phyloP scores from a whole-genome alignment of 2,329 filamentous ascomycete genomes.

The Penicillium sp. region DNA sequence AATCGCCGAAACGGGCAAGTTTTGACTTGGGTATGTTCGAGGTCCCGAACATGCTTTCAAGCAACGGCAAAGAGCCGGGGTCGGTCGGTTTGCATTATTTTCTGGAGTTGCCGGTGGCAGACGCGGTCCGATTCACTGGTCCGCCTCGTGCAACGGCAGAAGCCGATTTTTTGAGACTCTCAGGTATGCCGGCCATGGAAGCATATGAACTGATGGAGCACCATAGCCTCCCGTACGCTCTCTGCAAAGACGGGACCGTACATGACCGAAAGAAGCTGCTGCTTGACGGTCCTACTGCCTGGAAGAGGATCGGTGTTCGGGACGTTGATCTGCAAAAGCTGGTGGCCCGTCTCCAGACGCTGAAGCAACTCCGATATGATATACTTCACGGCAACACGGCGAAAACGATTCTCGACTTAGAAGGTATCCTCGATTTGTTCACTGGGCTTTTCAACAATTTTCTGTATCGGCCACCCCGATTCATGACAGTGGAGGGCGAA shows the following conservation, averaged over 20 bases:
- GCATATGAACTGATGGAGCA: slow-evolving; percentile 42
- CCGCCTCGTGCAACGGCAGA: slow-evolving; percentile 26
- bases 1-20: slow-evolving; percentile 40
- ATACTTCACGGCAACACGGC: slow-evolving; percentile 35
- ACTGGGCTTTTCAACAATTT: slow-evolving; percentile 43
- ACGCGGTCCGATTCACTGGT: slow-evolving; percentile 33
- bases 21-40: slow-evolving; percentile 54
- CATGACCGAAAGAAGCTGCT: slow-evolving; percentile 44
- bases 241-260: slow-evolving; percentile 40
- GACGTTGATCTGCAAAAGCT: slow-evolving; percentile 40
- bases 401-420: slow-evolving; percentile 42
- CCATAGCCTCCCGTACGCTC: slow-evolving; percentile 41
- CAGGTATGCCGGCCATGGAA: slow-evolving; percentile 33
- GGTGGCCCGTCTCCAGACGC: slow-evolving; percentile 39
- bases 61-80: slow-evolving; percentile 51
- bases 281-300: slow-evolving; percentile 42
- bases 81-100: slow-evolving; percentile 54
- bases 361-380: slow-evolving; percentile 42
- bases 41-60: slow-evolving; percentile 54
- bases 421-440: slow-evolving; percentile 39
- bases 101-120: slow-evolving; percentile 52
- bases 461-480: slow-evolving; percentile 42
- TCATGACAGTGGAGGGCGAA: slow-evolving; percentile 27
- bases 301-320: slow-evolving; percentile 49
- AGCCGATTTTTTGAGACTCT: slow-evolving; percentile 29